Evolutionary conservation across 2,329 filamentous ascomycete species (phyloP).

Genomic region (Elsinoe arachidis): DNA sequence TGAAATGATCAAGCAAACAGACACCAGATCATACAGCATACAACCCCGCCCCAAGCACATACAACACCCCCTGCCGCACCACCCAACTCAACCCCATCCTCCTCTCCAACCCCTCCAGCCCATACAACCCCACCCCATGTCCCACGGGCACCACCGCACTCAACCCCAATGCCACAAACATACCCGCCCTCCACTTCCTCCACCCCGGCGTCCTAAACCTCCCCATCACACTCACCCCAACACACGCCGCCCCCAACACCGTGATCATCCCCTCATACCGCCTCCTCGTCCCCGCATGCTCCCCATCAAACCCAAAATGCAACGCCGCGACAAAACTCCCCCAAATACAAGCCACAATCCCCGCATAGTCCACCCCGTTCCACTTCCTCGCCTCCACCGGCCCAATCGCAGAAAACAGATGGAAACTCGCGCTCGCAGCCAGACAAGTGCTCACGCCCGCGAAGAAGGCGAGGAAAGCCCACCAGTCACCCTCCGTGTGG

Average conservation of each 20-base stretch:
- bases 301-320: constrained; percentile 76
- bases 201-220: constrained; percentile 75
- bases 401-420: constrained; percentile 46
- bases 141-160: constrained; percentile 76
- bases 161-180: constrained; percentile 82
- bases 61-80: constrained; percentile 68
- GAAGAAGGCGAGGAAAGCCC: constrained; percentile 73
- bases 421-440: constrained; percentile 58
- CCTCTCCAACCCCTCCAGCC: constrained; percentile 49
- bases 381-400: constrained; percentile 56
- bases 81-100: constrained; percentile 77
- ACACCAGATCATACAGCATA: constrained; percentile 57
- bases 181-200: constrained; percentile 74
- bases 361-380: constrained; percentile 90
- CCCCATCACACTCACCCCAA: constrained; percentile 67
- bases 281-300: constrained; percentile 35
- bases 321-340: constrained; percentile 84
- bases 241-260: constrained; percentile 66
- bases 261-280: constrained; percentile 39
- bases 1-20: too few species aligned
- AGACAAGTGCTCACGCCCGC: constrained; percentile 46
- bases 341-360: constrained; percentile 85
- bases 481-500: constrained; percentile 55
- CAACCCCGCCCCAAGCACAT: constrained; percentile 74
- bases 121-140: constrained; percentile 63